Conservation (phyloP, 2,329 filamentous ascomycete species). For the Geosmithia flava region DNA sequence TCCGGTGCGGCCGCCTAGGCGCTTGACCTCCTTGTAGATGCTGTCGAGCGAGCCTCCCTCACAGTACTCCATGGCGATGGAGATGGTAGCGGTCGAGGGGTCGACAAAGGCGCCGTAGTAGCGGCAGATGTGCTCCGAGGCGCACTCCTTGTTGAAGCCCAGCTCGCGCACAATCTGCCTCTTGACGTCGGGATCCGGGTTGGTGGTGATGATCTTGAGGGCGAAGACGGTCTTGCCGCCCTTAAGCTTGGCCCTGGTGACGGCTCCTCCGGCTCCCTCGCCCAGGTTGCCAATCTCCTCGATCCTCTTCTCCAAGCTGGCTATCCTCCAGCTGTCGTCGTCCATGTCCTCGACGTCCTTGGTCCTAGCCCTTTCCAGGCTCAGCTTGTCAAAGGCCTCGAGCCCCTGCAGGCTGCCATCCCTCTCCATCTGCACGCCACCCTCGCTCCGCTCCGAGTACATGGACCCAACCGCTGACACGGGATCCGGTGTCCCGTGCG, state of each 20-base stretch:
- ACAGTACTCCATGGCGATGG: conserved; percentile 98
- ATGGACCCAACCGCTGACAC: conserved; percentile 78
- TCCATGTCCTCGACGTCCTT: conserved; percentile 91
- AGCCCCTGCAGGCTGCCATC: conserved; percentile 71
- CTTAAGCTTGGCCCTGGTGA: conserved; percentile 81
- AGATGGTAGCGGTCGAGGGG: conserved; percentile 90
- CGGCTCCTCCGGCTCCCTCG: conserved; percentile 90
- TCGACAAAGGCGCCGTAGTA: conserved; percentile 98
- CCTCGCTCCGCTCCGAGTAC: conserved; percentile 70
- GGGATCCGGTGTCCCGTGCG: conserved; percentile 66
- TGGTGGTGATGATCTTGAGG: conserved; percentile 91
- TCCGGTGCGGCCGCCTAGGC: conserved; percentile 83
- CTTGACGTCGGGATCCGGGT: conserved; percentile 95
- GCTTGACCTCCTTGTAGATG: conserved; percentile 95
- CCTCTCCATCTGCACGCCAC: conserved; percentile 65
- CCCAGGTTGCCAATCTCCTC: conserved; percentile 80
- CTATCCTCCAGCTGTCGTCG: conserved; percentile 89
- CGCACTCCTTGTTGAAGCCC: conserved; percentile 95
- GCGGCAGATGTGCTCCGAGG: conserved; percentile 88
- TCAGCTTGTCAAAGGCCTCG: conserved; percentile 68
- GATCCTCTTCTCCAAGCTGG: conserved; percentile 79
- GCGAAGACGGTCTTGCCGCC: conserved; percentile 92
- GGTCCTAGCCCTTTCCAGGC: conserved; percentile 67
- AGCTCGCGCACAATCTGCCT: conserved; percentile 96
- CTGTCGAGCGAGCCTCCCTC: conserved; percentile 93